Percentiles rank a stretch among this genome's conserved stretches.
Conservation (phyloP, 2,329 filamentous ascomycete genomes). For the Periconia sp. region DNA sequence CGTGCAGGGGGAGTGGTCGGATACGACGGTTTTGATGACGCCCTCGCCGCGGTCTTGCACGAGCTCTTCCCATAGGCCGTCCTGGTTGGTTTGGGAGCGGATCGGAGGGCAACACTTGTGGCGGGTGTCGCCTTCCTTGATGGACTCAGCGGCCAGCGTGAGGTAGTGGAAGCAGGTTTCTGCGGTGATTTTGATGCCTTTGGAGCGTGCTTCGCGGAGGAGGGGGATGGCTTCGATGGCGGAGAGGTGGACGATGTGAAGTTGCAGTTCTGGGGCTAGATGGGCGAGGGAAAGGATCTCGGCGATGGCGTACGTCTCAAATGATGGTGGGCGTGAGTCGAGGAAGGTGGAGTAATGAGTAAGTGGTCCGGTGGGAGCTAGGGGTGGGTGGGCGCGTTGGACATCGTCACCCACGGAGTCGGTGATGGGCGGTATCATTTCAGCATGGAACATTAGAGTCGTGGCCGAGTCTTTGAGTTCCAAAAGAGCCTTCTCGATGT, state of each 20-base stretch:
- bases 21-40: slow-evolving; percentile 88
- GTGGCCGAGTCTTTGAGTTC: slow-evolving; percentile 80
- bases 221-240: slow-evolving; percentile 86
- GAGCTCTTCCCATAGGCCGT: slow-evolving; percentile 85
- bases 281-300: slow-evolving; percentile 82
- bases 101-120: slow-evolving; percentile 97
- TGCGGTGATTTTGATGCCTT: slow-evolving; percentile 83
- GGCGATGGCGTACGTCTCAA: slow-evolving; percentile 88
- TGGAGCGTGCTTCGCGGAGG: slow-evolving; percentile 69
- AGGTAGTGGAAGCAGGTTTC: slow-evolving; percentile 97
- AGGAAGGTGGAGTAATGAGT: slow-evolving; percentile 88
- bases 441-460: slow-evolving; percentile 97
- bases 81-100: slow-evolving; percentile 76
- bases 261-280: slow-evolving; percentile 75
- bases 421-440: slow-evolving; percentile 90
- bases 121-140: slow-evolving; percentile 81
- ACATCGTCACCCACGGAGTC: slow-evolving; percentile 78
- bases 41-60: slow-evolving; percentile 57
- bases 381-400: slow-evolving; percentile 67
- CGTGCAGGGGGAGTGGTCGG: slow-evolving; percentile 94
- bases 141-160: slow-evolving; percentile 77
- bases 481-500: slow-evolving; percentile 78
- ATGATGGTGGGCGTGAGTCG: slow-evolving; percentile 81
- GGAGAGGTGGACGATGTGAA: slow-evolving; percentile 93
- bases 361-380: slow-evolving; percentile 70